Base-by-base conservation (phyloP, 345 rosid species). In the Dipteronia dyeriana region DNA sequence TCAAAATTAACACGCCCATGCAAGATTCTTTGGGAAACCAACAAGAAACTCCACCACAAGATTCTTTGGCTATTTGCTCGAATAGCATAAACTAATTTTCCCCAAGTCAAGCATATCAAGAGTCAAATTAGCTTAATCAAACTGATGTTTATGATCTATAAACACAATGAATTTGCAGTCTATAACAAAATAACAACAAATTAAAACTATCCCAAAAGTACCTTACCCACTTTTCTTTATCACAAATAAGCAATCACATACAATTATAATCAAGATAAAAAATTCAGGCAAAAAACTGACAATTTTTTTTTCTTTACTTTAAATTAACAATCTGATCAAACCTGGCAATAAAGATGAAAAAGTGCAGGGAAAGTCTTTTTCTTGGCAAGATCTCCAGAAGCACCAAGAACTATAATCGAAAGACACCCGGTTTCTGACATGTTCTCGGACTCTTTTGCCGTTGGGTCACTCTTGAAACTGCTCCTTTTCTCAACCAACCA, bases 331-430 rank as follows among this genome's bases (percentile, higher is more conserved):
- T 60, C 61, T 64, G 43, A 43, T 17, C 61, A n/a, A 76, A 96
- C 99, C 97, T 90, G 95, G 25, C 93, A 91, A 71, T 86, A 92
- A 57, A 94, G 96, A 83, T 92, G 78, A 90, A 89, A 94, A 49
- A 94, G 96, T 8, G 98, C 98, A 23, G 98, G 97, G 78, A 94
- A 94, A 76, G 98, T 94, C 87, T 94, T 94, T 88, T 94, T 94
- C 90, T 92, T 94, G 73, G 98, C 98, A 74, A 94, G 97, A 90
- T 94, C 98, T 83, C 98, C 97, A 78, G 97, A 92, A 73, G 98
- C 98, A 80, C 98, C 98, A 38, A 94, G 92, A 73, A 94, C 97
- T 43, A 91, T 72, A 76, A 94, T 86, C 11, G 98, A 92, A 74
- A 96, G 94, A 83, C 97, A 88, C 38, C 99, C 98, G 60, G 89